These are phyloP conservation scores for Bipolaris gigantea DNA, from an alignment of 2,329 filamentous ascomycete species.

Conservation along the genomic window DNA sequence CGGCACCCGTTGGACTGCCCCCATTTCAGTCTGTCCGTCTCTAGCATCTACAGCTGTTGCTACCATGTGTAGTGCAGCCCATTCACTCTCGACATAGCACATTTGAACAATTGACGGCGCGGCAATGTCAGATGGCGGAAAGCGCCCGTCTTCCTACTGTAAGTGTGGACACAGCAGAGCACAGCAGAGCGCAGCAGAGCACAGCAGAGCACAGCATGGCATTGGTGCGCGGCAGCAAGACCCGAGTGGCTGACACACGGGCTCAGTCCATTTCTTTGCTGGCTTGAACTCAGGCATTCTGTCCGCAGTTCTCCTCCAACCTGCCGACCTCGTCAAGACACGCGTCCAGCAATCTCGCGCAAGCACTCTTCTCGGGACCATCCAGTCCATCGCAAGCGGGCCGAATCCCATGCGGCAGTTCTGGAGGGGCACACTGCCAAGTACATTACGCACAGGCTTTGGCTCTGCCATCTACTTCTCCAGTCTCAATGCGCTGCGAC, in stretches of 20 bases:
- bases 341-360: constrained; percentile 85
- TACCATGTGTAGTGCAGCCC: constrained; percentile 15
- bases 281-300: constrained; percentile 85
- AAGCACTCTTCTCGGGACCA: constrained; percentile 66
- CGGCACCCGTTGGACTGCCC: neutral
- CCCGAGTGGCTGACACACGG: neutral
- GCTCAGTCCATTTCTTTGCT: constrained; percentile 74
- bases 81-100: constrained; percentile 22
- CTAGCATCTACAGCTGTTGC: constrained; percentile 4
- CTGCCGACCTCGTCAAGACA: constrained; percentile 94
- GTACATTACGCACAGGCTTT: constrained; percentile 88
- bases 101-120: constrained; percentile 30
- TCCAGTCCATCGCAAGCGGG: constrained; percentile 69
- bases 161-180: constrained; percentile 18
- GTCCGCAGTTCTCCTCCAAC: constrained; percentile 88
- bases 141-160: constrained; percentile 56
- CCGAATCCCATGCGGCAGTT: constrained; percentile 70
- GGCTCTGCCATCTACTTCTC: constrained; percentile 95
- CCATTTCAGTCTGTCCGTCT: neutral
- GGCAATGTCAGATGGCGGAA: constrained; percentile 57
- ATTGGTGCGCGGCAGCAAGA: neutral
- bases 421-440: constrained; percentile 92
- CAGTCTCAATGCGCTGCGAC: constrained; percentile 79
- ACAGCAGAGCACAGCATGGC: neutral
- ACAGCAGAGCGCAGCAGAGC: neutral